Base-by-base conservation (phyloP, 73 alveolate genomes). In the Paramecium sonneborni region DNA sequence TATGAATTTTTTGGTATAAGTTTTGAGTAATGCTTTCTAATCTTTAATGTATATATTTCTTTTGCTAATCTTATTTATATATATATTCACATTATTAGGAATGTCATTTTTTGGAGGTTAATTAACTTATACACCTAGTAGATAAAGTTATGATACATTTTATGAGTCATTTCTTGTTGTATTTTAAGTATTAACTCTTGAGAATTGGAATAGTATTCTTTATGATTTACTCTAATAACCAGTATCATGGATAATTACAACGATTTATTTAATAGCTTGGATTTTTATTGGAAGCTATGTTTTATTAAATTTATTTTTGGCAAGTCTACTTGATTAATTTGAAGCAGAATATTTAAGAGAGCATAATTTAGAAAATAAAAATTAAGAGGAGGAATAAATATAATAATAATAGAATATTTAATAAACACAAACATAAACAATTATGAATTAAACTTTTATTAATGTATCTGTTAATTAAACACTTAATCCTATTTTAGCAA, bases 21-120 rank as follows among this genome's bases (percentile, higher is more conserved):
- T 98, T 1, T 91, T 98, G 11, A 76, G 97, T 11, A 93, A 96
- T 67, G 96, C 99, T 41, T 92, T 97, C 52, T 92, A 92, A 39
- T 93, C 96, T 41, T 93, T 97, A 30, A 74, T 96, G 26, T 96
- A 97, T 91, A 87, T 98, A 44, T 93, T 96, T 26, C 32, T 95
- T 26, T 96, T 98, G 52, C 95, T 98, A 24, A 76, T 97, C 58
- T 94, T 98, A 76, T 97, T 97, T 88, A 91, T 97, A 35, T 96
- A 97, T 92, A 97, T 97, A 28, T 98, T 93, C 86, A 96, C 98
- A 52, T 85, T 98, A 34, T 82, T 97, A 74, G 99, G 99, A 68
- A 97, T 98, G 99, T 95, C 97, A 76, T 68, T 97, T 34, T 97
- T 93, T 86, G 98, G 98, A 85, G 99, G 99, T 10, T 92, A 97